Base-by-base conservation (phyloP, 805 yeast genomes). In the Saccharomyces paradoxus region DNA sequence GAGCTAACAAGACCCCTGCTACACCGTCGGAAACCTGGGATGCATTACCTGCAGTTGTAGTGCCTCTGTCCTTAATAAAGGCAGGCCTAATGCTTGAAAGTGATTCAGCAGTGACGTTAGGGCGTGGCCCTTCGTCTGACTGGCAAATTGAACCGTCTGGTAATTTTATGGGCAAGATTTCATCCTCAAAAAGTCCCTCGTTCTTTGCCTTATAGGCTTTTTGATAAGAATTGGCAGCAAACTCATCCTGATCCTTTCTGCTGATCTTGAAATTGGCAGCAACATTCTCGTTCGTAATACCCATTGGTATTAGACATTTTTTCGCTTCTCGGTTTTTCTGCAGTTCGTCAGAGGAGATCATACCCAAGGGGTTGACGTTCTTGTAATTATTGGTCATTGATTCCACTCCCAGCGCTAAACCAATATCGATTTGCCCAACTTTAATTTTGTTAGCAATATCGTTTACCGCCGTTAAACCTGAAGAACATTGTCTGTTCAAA, bases 11-110 rank as follows among this genome's bases (percentile, higher is more conserved):
- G 1, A 87, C 95, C 48, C 87, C 96, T 37, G 96, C 96, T 22
- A 96, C 97, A 67, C 98, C 98, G 69, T 92, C 98, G 28, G 95
- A 83, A 47, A 92, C 87, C 74, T 92, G 98, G 0, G 97, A 92
- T 1, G 98, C 89, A 72, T 92, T 92, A 64, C 98, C 98, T 32
- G 98, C 98, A 60, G 88, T 91, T 8, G 98, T 89, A 37, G 85
- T 69, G 56, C 98, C 98, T 50, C 61, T 61, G 60, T 84, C 84
- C 58, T 81, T 79, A 64, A 78, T 80, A 79, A 92, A 92, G 10
- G 97, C 96, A 13, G 98, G 96, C 72, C 78, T 84, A 63, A 92
- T 74, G 71, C 85, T 89, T 54, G 77, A 76, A 61, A 92, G 78
- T 5, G 87, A 81, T 60, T 80, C 83, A 44, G 90, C 82, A 47